Conservation (phyloP, 1,284 basidiomycete species). For the Vanrija sp. region DNA sequence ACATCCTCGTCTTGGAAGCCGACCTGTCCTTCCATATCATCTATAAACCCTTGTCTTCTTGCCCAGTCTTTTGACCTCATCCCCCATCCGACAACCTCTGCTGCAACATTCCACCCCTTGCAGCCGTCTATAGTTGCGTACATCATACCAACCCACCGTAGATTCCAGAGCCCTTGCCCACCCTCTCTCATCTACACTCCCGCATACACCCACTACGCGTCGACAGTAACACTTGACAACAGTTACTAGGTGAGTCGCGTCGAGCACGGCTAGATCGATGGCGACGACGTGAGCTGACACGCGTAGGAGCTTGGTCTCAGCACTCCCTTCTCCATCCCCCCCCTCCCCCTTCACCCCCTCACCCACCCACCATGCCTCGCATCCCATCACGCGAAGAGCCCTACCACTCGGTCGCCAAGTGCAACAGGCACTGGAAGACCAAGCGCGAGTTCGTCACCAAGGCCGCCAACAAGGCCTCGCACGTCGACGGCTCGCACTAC, state of each 20-base stretch:
- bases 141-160: too few relatives aligned
- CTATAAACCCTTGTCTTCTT: slow-evolving; percentile 3
- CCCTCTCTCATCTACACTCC: too few relatives aligned
- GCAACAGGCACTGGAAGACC: slow-evolving; percentile 55
- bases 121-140: too few relatives aligned
- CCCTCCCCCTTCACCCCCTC: not conserved
- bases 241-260: too few relatives aligned
- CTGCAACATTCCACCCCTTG: too few relatives aligned
- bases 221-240: too few relatives aligned
- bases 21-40: not conserved
- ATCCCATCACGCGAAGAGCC: slow-evolving; percentile 54
- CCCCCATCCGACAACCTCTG: too few relatives aligned
- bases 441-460: slow-evolving; percentile 55
- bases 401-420: slow-evolving; percentile 53
- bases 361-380: slow-evolving; percentile 49
- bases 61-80: not conserved
- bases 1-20: too few relatives aligned
- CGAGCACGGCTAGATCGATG: too few relatives aligned
- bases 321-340: not conserved
- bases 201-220: too few relatives aligned
- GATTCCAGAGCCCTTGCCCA: too few relatives aligned
- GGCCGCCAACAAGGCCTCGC: slow-evolving; percentile 51
- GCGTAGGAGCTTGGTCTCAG: not conserved
- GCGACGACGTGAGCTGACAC: too few relatives aligned
- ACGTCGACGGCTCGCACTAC: slow-evolving; percentile 56